Evolutionary conservation across 148 eudicot genomes (phyloP).

Genomic region (Rhododendron kiyosumense): DNA sequence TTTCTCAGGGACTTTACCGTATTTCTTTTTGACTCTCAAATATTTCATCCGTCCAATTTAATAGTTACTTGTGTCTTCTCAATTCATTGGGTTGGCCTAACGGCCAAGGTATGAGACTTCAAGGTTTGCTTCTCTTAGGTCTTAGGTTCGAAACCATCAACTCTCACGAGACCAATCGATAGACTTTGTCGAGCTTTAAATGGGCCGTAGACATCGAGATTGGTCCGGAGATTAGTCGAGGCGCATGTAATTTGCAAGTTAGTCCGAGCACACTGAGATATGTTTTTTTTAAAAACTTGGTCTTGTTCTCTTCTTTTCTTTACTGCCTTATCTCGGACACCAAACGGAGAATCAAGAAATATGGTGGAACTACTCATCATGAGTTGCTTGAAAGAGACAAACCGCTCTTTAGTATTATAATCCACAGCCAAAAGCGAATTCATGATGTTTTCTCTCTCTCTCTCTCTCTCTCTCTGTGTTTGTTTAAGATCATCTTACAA

Average conservation of each 20-base stretch:
- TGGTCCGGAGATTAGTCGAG: not conserved
- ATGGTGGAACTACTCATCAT: not conserved
- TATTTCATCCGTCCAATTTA: too few species aligned
- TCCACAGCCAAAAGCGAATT: not conserved
- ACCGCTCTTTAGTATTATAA: not conserved
- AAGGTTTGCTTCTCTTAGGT: not conserved
- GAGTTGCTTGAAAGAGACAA: not conserved
- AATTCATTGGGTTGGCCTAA: too few species aligned
- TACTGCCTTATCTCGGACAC: not conserved
- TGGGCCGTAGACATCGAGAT: not conserved
- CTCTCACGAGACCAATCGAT: not conserved
- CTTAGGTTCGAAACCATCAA: not conserved
- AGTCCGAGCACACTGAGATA: not conserved
- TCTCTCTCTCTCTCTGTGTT: not conserved
- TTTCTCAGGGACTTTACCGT: not conserved
- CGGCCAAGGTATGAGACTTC: not conserved
- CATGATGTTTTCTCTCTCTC: not conserved
- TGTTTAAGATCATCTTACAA: not conserved
- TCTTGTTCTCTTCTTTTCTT: not conserved
- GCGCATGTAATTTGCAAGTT: not conserved
- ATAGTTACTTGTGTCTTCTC: not conserved
- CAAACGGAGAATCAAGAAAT: not conserved
- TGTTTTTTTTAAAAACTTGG: not conserved
- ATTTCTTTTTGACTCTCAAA: not conserved
- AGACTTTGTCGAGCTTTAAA: too few species aligned